Percentiles rank a stretch among this genome's conserved stretches.
Evolutionary conservation across 139 green algal genomes (phyloP).

Genomic region (Chlamydomonas asymmetrica): DNA sequence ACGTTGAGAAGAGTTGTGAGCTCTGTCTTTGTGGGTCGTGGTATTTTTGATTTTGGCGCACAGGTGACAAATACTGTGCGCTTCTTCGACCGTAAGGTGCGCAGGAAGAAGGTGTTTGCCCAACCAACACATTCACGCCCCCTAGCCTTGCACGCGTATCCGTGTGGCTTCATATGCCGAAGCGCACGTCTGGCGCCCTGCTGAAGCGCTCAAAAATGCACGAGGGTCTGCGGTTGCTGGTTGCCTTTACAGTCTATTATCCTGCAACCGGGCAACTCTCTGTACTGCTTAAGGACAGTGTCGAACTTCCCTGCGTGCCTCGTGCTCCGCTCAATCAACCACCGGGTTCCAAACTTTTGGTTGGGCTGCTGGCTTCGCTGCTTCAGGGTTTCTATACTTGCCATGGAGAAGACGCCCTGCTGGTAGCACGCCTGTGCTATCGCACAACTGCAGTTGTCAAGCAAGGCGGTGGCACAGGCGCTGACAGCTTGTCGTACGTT

Average conservation of each 20-base stretch:
- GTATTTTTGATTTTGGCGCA: neutral
- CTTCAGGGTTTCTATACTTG: slow-evolving; percentile 77
- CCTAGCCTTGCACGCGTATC: neutral
- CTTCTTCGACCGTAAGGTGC: slow-evolving; percentile 77
- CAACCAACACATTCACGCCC: neutral
- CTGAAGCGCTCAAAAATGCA: too few species aligned
- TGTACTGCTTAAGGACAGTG: neutral
- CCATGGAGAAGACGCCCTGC: slow-evolving; percentile 78
- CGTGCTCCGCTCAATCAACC: neutral
- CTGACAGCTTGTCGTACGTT: slow-evolving; percentile 48
- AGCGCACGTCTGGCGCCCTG: too few species aligned
- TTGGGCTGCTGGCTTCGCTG: neutral
- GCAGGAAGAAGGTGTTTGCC: neutral
- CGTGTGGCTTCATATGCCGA: too few species aligned
- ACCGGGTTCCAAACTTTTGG: neutral
- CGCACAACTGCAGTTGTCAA: slow-evolving; percentile 55
- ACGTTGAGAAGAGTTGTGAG: neutral
- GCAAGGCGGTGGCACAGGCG: slow-evolving; percentile 3
- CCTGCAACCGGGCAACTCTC: neutral
- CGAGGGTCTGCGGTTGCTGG: neutral
- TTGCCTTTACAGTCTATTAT: too few species aligned
- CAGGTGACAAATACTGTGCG: slow-evolving; percentile 60
- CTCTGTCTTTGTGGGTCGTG: neutral
- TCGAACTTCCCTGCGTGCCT: neutral
- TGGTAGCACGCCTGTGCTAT: slow-evolving; percentile 82